phyloP scores from a whole-genome alignment of 257 asterid species.

The Solanum etuberosum region DNA sequence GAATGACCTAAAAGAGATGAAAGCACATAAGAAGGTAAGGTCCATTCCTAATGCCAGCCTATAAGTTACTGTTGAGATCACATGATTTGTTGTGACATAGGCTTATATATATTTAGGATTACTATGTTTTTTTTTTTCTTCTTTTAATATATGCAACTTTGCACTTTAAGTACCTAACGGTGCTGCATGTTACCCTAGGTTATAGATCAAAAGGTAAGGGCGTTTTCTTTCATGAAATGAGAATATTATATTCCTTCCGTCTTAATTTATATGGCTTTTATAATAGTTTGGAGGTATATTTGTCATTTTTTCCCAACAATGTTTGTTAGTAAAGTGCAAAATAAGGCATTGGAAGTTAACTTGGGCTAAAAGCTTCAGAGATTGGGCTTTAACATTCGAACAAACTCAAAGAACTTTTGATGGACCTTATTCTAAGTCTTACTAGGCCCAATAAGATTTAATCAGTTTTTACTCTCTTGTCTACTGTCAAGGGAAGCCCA shows the following conservation, averaged over 20 bases:
- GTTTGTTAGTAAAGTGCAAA: background rate
- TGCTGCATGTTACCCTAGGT: background rate
- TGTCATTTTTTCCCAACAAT: too few species aligned
- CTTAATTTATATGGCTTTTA: background rate
- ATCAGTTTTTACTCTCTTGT: background rate
- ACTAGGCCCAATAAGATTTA: background rate
- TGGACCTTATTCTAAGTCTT: background rate
- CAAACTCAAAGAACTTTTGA: background rate
- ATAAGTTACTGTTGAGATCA: background rate
- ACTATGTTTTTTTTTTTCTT: background rate
- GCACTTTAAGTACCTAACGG: background rate
- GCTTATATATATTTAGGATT: background rate
- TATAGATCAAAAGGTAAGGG: background rate
- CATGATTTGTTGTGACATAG: background rate
- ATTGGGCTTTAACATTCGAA: background rate
- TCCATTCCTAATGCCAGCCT: background rate
- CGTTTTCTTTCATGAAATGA: background rate
- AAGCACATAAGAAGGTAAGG: background rate
- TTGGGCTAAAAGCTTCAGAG: background rate
- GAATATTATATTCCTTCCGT: background rate
- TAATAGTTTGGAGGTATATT: too few species aligned
- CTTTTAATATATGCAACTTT: background rate
- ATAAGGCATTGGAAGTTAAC: background rate
- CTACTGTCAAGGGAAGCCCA: background rate
- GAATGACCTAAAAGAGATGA: background rate